Base-by-base conservation (phyloP, 768 basidiomycete species). In the Lyophyllum atratum region DNA sequence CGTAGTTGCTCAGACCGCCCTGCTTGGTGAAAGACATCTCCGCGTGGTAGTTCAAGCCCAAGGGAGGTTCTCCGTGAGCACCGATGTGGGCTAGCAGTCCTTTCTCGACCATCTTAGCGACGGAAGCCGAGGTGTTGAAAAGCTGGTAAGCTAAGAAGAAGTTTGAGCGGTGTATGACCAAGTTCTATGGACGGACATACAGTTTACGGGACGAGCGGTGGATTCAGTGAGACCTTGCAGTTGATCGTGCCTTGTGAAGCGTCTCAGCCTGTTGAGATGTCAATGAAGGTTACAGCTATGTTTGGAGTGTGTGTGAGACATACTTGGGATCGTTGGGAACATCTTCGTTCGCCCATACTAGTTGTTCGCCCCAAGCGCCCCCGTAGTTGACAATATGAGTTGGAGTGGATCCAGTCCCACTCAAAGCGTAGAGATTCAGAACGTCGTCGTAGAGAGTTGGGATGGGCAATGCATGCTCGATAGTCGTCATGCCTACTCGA, bases 371-470 rank as follows among this genome's bases (percentile, higher is more conserved):
- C 66, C 69, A 80, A 1, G 75, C 76, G 19, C 89, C 89, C n/a
- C 89, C 89, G 65, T 90, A 91, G 64, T 90, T 85, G 24, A 90
- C 89, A 28, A 90, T 71, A 59, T 90, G 89, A 0, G 89, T 91
- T 2, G 89, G 89, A 0, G 89, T 89, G 25, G 81, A 75, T 12
- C 85, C 87, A 12, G 89, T 89, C 4, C 89, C 89, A 64, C 88
- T 90, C 64, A 75, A 53, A 3, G 83, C 82, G 63, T 77, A 90
- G 12, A 91, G 73, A 0, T 75, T 85, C 24, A 85, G 63, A 47
- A 90, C 74, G 60, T 90, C 89, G 21, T 89, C 87, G 61, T 85
- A 90, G 3, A 90, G 74, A 10, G 70, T 69, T 1, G 89, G 82
- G 1, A 89, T 74, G 5, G 89, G 89, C 37, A 90, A 67, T 21